These are phyloP conservation scores for Fusarium caatingaense DNA, from an alignment of 2,329 filamentous ascomycete genomes.

Conservation along the genomic window DNA sequence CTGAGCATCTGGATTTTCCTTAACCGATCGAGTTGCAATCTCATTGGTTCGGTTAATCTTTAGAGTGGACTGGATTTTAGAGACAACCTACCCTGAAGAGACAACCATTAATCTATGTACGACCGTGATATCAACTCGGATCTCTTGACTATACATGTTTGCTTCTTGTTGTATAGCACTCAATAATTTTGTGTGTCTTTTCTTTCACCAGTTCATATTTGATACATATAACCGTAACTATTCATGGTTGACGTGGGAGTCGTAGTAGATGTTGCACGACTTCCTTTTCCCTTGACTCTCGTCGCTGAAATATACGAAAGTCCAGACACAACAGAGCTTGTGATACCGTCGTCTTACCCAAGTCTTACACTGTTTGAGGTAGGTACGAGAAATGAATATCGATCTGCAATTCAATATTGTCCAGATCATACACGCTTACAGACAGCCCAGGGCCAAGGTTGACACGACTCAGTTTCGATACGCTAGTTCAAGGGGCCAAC, in stretches of 20 bases:
- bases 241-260: not conserved
- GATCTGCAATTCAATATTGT: not conserved
- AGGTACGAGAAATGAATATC: not conserved
- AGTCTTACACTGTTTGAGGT: not conserved
- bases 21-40: not conserved
- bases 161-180: not conserved
- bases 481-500: conserved; percentile 23
- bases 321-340: not conserved
- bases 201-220: not conserved
- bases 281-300: not conserved
- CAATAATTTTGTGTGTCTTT: not conserved
- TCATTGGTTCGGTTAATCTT: conserved; percentile 16
- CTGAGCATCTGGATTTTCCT: not conserved
- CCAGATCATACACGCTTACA: not conserved
- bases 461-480: conserved; percentile 22
- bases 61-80: fast-evolving
- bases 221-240: not conserved
- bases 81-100: conserved; percentile 8
- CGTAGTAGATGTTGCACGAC: not conserved
- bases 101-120: not conserved
- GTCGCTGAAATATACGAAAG: not conserved
- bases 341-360: not conserved
- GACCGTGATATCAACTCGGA: not conserved
- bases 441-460: not conserved
- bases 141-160: not conserved